Base-by-base conservation (phyloP, 164 flowering plant genomes). In the Hamamelis virginiana region DNA sequence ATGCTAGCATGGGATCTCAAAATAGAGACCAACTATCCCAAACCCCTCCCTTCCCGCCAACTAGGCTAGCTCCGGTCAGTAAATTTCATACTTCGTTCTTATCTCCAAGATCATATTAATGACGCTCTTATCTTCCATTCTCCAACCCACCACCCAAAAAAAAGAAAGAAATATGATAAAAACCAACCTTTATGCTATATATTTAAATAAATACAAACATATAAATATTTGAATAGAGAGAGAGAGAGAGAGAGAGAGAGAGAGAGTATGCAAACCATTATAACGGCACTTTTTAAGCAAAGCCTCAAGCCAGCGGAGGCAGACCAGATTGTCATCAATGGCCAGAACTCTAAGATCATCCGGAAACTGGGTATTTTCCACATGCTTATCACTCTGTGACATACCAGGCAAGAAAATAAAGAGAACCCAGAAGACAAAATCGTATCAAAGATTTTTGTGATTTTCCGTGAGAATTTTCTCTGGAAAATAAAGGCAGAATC, bases 261-360 rank as follows among this genome's bases (percentile, higher is more conserved):
- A 33, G 18, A 45, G 46, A 33, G 22, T 22, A 28, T 18, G 38
- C 16, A 1, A 21, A 80, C 83, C 83, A 59, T 72, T 70, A 19
- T 77, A 80, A 6, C 68, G 71, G n/a, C 83, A 80, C 18, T 52
- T 33, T 3, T 33, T 33, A 48, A 80, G 83, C 46, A 75, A 26
- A 16, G 46, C 50, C 6, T 69, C 75, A 15, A 80, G 71, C 9
- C 65, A 0, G 15, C 16, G 64, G 21, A 77, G 62, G n/a, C 79
- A 80, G 41, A 68, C 66, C 0, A 15, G 13, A 53, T 68, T 25
- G 22, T 73, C 79, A 11, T 80, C 83, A 8, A 80, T 68, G 0
- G 73, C 79, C 45, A 80, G 59, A 51, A 77, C 83, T 1, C 77
- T 52, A 62, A 80, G 44, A 15, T 76, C 80, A 23, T 67, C 78